These are phyloP conservation scores for Marasmius sp. DNA, from an alignment of 1,284 basidiomycete genomes.

Conservation along the genomic window DNA sequence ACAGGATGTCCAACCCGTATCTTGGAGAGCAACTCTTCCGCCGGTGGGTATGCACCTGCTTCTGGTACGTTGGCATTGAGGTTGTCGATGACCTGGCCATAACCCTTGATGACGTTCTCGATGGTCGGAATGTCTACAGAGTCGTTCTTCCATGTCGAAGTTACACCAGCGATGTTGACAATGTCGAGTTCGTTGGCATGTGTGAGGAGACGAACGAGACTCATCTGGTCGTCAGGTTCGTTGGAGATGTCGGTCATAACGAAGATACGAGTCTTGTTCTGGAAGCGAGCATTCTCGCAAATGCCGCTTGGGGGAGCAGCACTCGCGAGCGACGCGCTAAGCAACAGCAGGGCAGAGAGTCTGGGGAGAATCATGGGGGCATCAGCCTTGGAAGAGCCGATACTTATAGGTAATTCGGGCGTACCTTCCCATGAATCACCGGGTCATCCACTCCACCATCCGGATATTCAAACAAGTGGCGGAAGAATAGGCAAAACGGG, in stretches of 20 bases:
- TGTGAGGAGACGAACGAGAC: conserved; percentile 3
- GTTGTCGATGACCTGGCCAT: conserved; percentile 6
- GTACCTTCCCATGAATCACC: too few relatives aligned
- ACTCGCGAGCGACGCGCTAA: too few relatives aligned
- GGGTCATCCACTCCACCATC: too few relatives aligned
- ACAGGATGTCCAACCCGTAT: background rate
- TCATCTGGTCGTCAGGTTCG: background rate
- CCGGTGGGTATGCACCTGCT: background rate
- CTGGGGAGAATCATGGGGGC: too few relatives aligned
- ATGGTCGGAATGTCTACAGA: background rate
- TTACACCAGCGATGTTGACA: background rate
- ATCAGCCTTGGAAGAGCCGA: too few relatives aligned
- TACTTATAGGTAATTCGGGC: too few relatives aligned
- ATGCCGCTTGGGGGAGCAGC: too few relatives aligned
- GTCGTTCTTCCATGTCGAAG: conserved; percentile 4
- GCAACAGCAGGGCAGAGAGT: too few relatives aligned
- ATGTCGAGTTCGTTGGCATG: conserved; percentile 4
- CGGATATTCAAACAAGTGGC: too few relatives aligned
- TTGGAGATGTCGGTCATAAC: background rate
- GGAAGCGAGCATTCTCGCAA: too few relatives aligned
- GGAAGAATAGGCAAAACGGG: too few relatives aligned
- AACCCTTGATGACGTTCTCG: conserved; percentile 5
- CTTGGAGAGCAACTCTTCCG: conserved; percentile 3
- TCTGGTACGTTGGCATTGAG: conserved; percentile 2
- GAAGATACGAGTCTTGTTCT: background rate